These are phyloP conservation scores for Backusella westeae DNA, from an alignment of 192 early-diverging fungal species.

Conservation along the genomic window DNA sequence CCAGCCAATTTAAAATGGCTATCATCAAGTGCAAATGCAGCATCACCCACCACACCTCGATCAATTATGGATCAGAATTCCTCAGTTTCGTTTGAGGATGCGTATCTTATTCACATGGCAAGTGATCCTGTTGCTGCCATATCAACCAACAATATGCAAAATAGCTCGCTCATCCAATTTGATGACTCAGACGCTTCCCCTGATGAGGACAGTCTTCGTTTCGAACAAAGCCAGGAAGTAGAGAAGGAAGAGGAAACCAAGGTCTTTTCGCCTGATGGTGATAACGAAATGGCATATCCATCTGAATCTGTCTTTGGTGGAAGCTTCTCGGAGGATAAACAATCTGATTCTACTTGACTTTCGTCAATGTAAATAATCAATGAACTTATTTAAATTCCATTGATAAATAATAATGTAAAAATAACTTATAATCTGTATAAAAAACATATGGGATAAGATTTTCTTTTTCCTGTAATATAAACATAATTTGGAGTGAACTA, in stretches of 20 bases:
- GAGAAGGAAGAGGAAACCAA: not conserved
- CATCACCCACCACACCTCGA: not conserved
- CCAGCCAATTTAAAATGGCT: constrained; percentile 25
- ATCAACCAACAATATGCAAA: not conserved
- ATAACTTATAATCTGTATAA: not conserved
- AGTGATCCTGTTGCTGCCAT: constrained; percentile 13
- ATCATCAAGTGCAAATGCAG: constrained; percentile 31
- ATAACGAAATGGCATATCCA: constrained; percentile 51
- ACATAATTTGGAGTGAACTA: not conserved
- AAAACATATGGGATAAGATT: not conserved
- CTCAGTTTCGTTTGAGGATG: constrained; percentile 60
- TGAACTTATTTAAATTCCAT: not conserved
- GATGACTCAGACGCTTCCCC: constrained; percentile 14
- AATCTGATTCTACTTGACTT: not conserved
- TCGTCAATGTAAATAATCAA: not conserved
- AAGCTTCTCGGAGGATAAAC: not conserved
- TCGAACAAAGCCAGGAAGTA: constrained; percentile 14
- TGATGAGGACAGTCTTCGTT: constrained; percentile 5
- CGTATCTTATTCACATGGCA: constrained; percentile 47
- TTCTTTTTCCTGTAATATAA: not conserved
- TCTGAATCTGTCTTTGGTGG: constrained; percentile 31
- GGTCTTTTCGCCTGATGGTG: constrained; percentile 56
- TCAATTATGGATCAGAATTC: constrained; percentile 15
- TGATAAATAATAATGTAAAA: not conserved
- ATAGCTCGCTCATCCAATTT: constrained; percentile 34